Evolutionary conservation across 1,284 basidiomycete genomes (phyloP), one percentile per base, ranked within the genome.

Genomic region (Trametes pubescens): DNA sequence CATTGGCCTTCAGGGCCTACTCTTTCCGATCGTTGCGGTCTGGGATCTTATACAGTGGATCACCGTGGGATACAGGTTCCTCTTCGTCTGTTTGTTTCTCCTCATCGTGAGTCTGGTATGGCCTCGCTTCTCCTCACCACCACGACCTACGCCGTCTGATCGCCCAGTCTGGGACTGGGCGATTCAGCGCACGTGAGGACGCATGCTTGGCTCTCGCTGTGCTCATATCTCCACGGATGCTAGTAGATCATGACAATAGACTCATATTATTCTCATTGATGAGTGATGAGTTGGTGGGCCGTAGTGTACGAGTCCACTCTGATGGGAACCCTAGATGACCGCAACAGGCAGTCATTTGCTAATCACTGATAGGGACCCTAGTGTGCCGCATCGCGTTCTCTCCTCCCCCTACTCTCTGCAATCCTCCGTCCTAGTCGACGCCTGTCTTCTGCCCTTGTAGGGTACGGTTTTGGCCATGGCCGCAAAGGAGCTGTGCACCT

Each of bases 101-200:
- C n/a, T 21, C 18, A 21, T 24, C 44, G 22, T 46, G 18, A 21
- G 44, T 24, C 18, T 24, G 44, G 44, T 21, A 18, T 46, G 44
- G 44, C 22, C 18, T 9, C 44, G 11, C n/a, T 21, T n/a, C 22
- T 9, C 44, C 8, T 24, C 44, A 18, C 9, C 44, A 6, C 18
- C 44, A 3, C 44, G 22, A 24, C 44, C 44, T 21, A 24, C n/a
- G n/a, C 22, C 44, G 22, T 46, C 44, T 24, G 44, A 46, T n/a
- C 44, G 44, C 44, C 44, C 44, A 21, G 44, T 46, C 44, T 46
- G 44, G 44, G 44, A 46, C 44, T 46, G 44, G 44, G 44, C 44
- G 44, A 21, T 10, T 46, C 13, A 46, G 44, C 44, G 44, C 6
- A 46, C 44, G 18, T 46, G 44, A 46, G 40, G 40, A 16, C 10